Conservation (phyloP, 306 rosid species). For the Rosa chinensis region DNA sequence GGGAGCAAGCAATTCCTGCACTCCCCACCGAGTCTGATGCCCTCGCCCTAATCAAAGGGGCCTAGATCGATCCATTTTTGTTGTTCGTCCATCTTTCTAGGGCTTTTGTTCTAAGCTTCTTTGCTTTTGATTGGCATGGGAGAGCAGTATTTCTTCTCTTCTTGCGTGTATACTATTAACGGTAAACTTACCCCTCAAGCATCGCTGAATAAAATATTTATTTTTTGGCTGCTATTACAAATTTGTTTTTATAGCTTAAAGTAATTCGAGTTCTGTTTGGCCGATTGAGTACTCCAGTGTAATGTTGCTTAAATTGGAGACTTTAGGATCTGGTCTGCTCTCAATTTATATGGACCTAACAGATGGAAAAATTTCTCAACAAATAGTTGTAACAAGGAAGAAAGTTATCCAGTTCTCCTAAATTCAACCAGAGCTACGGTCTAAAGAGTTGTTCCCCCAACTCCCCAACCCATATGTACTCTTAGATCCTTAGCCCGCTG, state of each 20-base stretch:
- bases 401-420: no score
- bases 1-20: conserved; percentile 76
- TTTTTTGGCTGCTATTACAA: neutral
- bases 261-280: neutral
- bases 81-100: neutral
- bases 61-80: conserved; percentile 19
- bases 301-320: no score
- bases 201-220: neutral
- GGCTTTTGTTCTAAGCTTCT: conserved; percentile 19
- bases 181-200: neutral
- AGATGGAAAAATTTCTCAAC: no score
- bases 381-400: no score
- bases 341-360: no score
- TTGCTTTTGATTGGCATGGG: conserved; percentile 20
- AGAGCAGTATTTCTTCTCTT: conserved; percentile 11
- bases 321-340: no score
- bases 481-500: no score
- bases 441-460: no score
- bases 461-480: no score
- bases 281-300: no score
- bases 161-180: neutral
- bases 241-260: neutral
- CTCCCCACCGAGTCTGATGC: conserved; percentile 73
- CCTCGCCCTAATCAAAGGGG: conserved; percentile 44
- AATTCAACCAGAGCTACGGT: no score